A percentile compares a stretch with the other conserved stretches of the same genome.
Conservation (phyloP, 495 filamentous ascomycete genomes). For the Penicillium atrosanguineum region DNA sequence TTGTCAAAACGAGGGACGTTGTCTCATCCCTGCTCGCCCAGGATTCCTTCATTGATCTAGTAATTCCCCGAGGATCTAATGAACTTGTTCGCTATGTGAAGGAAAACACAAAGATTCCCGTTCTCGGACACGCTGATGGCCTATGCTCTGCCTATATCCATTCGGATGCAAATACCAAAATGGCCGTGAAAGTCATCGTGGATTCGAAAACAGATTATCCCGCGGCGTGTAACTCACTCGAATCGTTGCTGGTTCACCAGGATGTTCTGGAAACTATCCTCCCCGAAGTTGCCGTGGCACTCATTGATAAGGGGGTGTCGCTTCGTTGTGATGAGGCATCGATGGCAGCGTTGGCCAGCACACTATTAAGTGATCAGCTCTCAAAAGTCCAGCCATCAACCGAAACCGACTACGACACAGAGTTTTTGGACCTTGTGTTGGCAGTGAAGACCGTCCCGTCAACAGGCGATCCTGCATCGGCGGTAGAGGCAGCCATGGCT, state of each 20-base stretch:
- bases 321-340: slow-evolving; percentile 77
- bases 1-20: slow-evolving; percentile 86
- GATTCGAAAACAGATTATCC: slow-evolving; percentile 94
- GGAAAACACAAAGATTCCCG: slow-evolving; percentile 86
- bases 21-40: slow-evolving; percentile 80
- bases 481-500: slow-evolving; percentile 65
- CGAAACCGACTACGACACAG: slow-evolving; percentile 75
- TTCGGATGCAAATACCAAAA: slow-evolving; percentile 66
- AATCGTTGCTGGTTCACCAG: slow-evolving; percentile 84
- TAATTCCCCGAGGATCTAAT: slow-evolving; percentile 91
- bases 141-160: slow-evolving; percentile 90
- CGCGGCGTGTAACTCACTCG: slow-evolving; percentile 92
- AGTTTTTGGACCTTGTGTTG: slow-evolving; percentile 82
- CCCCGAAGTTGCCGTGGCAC: slow-evolving; percentile 64
- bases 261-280: slow-evolving; percentile 65
- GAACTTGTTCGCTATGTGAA: slow-evolving; percentile 91
- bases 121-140: slow-evolving; percentile 94
- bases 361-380: slow-evolving; percentile 32
- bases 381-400: slow-evolving; percentile 59
- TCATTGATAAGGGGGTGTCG: slow-evolving; percentile 73
- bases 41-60: slow-evolving; percentile 86
- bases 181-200: slow-evolving; percentile 74
- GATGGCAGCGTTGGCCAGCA: slow-evolving; percentile 54
- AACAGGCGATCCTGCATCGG: slow-evolving; percentile 19
- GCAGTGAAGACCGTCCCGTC: slow-evolving; percentile 76